phyloP scores from a whole-genome alignment of 352 stramenopile species.

The Peronospora belbahrii region DNA sequence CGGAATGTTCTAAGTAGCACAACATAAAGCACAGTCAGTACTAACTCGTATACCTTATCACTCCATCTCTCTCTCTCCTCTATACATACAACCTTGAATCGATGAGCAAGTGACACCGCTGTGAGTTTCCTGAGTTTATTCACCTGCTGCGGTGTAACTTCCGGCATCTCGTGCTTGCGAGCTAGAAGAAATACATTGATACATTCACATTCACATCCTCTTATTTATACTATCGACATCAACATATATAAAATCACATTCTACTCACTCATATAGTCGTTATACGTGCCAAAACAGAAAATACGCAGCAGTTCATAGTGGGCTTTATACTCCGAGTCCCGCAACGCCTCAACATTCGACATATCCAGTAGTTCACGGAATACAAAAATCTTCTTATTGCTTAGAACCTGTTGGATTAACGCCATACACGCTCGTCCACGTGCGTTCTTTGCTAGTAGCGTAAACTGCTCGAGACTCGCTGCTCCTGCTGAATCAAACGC shows the following conservation, averaged over 20 bases:
- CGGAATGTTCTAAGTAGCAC: constrained; percentile 50
- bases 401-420: constrained; percentile 89
- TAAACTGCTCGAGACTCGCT: constrained; percentile 88
- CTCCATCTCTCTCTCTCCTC: neutral
- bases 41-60: neutral
- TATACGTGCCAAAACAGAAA: constrained; percentile 87
- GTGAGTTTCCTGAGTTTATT: constrained; percentile 88
- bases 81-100: constrained; percentile 50
- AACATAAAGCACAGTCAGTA: neutral
- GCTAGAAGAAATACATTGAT: constrained; percentile 19
- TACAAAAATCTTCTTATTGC: constrained; percentile 89
- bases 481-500: constrained; percentile 59
- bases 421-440: constrained; percentile 86
- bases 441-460: constrained; percentile 86
- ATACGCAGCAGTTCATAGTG: constrained; percentile 82
- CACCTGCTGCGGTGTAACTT: constrained; percentile 57
- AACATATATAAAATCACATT: neutral
- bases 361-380: constrained; percentile 90
- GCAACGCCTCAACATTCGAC: constrained; percentile 84
- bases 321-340: constrained; percentile 59
- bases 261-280: constrained; percentile 70
- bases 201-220: neutral
- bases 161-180: constrained; percentile 53
- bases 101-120: constrained; percentile 76
- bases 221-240: neutral